These are phyloP conservation scores for Aleurites moluccanus DNA, from an alignment of 441 rosid genomes.

Conservation along the genomic window DNA sequence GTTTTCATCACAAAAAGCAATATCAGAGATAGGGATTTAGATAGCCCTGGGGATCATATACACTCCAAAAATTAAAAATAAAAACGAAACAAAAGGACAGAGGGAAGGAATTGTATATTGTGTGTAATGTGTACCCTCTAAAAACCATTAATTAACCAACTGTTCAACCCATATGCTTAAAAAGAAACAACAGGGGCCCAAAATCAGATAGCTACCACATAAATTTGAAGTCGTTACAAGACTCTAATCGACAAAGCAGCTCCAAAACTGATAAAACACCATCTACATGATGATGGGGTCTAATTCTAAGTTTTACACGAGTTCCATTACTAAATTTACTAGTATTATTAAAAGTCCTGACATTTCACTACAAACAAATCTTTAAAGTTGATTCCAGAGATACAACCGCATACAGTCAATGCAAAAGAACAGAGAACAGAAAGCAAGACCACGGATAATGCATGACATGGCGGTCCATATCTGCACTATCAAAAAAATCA, in stretches of 20 bases:
- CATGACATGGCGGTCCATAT: constrained; percentile 17
- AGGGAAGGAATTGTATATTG: not conserved
- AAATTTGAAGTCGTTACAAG: no score
- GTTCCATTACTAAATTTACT: not conserved
- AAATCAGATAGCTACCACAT: no score
- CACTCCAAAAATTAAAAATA: not conserved
- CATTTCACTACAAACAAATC: not conserved
- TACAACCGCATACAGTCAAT: not conserved
- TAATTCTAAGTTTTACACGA: no score
- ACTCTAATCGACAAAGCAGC: not conserved
- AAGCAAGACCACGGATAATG: constrained; percentile 5
- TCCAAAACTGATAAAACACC: no score
- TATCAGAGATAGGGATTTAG: not conserved
- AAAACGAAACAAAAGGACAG: not conserved
- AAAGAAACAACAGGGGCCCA: not conserved
- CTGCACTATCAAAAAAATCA: not conserved
- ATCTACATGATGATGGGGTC: no score
- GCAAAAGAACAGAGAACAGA: not conserved
- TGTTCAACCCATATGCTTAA: not conserved
- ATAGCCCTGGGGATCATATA: not conserved
- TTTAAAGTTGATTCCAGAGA: not conserved
- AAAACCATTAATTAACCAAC: not conserved
- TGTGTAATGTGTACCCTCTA: not conserved
- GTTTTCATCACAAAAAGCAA: not conserved
- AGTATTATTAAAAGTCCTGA: not conserved